Evolutionary conservation across 1,284 basidiomycete genomes (phyloP).

Genomic region (Schizophyllum amplum): DNA sequence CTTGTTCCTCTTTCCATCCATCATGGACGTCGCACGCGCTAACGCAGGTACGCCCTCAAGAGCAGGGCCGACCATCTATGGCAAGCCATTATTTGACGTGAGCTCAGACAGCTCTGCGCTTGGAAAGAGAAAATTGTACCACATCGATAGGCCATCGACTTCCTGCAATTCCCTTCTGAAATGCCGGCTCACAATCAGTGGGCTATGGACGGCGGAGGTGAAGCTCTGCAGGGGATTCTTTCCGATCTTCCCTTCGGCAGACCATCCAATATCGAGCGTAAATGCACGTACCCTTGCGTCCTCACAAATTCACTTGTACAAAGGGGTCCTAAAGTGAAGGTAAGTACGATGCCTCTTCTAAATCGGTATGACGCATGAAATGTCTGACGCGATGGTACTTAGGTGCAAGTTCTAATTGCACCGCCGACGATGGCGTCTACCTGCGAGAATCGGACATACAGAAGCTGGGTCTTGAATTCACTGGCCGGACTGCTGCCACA

Average conservation of each 20-base stretch:
- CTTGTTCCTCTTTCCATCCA: no score
- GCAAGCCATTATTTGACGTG: no score
- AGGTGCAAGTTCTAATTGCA: conserved; percentile 2
- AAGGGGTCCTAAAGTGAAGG: neutral
- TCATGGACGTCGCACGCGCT: no score
- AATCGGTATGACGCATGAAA: no score
- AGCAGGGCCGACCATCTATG: no score
- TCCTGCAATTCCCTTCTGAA: neutral
- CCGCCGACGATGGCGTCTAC: neutral
- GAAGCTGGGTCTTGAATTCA: conserved; percentile 8
- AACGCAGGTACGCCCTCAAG: no score
- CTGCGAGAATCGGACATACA: conserved; percentile 9
- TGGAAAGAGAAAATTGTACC: neutral
- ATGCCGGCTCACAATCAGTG: neutral
- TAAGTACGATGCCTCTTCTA: neutral
- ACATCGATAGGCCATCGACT: neutral
- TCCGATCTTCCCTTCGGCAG: neutral
- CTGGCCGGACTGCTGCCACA: neutral
- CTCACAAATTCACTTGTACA: neutral
- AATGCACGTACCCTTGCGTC: neutral
- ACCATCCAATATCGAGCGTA: neutral
- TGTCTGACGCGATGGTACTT: no score
- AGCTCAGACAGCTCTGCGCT: no score
- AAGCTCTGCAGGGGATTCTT: neutral
- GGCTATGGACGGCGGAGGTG: neutral